Evolutionary conservation across 768 basidiomycete species (phyloP).

Genomic region (Suillus paluster): DNA sequence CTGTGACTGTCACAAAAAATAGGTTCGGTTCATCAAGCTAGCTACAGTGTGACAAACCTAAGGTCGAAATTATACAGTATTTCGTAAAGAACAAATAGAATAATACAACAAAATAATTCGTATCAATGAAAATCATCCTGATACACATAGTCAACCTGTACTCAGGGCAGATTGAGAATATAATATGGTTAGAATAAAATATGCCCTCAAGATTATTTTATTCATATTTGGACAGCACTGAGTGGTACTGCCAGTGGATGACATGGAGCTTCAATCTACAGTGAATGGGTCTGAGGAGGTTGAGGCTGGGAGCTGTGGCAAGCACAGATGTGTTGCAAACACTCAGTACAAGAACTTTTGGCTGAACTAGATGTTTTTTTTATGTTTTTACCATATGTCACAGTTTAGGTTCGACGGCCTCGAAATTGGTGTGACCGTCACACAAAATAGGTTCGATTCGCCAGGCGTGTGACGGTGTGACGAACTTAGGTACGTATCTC

Average conservation of each 20-base stretch:
- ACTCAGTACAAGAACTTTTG: conserved; percentile 3
- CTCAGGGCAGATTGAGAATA: neutral
- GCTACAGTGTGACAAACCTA: too few relatives aligned
- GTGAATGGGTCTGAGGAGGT: neutral
- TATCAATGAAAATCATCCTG: neutral
- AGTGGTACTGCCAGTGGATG: too few relatives aligned
- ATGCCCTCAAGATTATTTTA: neutral
- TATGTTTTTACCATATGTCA: conserved; percentile 2
- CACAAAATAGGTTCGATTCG: too few relatives aligned
- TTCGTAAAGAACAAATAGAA: neutral
- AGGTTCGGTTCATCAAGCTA: too few relatives aligned
- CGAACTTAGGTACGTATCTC: too few relatives aligned
- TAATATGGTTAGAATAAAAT: neutral
- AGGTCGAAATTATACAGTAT: too few relatives aligned
- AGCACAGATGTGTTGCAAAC: neutral
- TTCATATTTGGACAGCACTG: neutral
- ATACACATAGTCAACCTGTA: neutral
- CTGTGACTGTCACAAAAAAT: too few relatives aligned
- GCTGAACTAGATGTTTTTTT: neutral
- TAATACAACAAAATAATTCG: neutral
- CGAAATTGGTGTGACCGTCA: too few relatives aligned
- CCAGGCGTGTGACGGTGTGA: too few relatives aligned
- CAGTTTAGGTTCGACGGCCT: neutral
- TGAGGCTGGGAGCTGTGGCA: neutral
- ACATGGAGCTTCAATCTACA: neutral